Evolutionary conservation across 176 grass and related monocot species (phyloP).

Genomic region (Carex pumila): DNA sequence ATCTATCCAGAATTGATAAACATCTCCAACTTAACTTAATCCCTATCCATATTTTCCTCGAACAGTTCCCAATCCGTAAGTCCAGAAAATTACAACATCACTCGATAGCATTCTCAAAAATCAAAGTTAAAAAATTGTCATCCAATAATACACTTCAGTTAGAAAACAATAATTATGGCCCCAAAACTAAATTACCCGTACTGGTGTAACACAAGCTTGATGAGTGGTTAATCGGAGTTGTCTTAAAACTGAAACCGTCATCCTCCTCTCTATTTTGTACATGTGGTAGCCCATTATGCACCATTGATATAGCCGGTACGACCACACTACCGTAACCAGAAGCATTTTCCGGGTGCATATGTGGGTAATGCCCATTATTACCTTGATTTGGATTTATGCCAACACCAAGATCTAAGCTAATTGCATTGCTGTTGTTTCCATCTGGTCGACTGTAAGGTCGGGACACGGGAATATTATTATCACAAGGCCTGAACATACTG

Average conservation of each 20-base stretch:
- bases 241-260: conserved; percentile 85
- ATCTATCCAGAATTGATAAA: background rate
- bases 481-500: conserved; percentile 61
- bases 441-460: conserved; percentile 50
- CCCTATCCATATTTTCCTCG: background rate
- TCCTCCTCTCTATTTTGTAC: conserved; percentile 48
- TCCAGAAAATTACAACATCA: conserved; percentile 7
- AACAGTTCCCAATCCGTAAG: background rate
- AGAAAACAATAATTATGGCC: conserved; percentile 41
- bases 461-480: conserved; percentile 29
- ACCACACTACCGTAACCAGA: conserved; percentile 35
- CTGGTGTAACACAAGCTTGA: conserved; percentile 74
- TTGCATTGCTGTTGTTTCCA: conserved; percentile 44
- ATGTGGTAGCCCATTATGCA: background rate
- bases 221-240: conserved; percentile 57
- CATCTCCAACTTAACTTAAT: background rate
- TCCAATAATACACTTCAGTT: conserved; percentile 17
- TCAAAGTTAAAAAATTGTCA: conserved; percentile 4
- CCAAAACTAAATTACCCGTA: conserved; percentile 82
- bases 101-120: conserved; percentile 12
- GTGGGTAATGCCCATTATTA: conserved; percentile 52
- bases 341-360: conserved; percentile 43
- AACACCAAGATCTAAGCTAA: conserved; percentile 94
- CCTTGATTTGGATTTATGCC: conserved; percentile 72
- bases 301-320: conserved; percentile 33